A percentile compares a stretch with the other conserved stretches of the same genome.
These are phyloP conservation scores for Eucalyptus dawsonii DNA, from an alignment of 345 rosid species.

Conservation along the genomic window DNA sequence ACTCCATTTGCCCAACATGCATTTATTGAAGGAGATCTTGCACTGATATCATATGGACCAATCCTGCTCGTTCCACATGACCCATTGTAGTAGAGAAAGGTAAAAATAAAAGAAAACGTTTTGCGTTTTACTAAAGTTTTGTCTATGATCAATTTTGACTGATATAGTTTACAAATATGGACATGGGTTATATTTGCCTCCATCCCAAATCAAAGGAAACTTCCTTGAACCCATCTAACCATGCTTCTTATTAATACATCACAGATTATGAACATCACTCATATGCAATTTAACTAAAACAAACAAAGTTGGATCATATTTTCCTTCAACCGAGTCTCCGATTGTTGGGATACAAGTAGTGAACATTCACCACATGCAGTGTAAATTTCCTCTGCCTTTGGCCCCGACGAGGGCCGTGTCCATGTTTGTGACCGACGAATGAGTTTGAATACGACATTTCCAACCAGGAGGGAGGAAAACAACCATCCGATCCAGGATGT, in stretches of 20 bases:
- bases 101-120: not conserved
- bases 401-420: not conserved
- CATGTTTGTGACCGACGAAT: not conserved
- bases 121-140: not conserved
- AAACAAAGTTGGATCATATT: not conserved
- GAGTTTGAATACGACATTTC: not conserved
- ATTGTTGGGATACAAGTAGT: not conserved
- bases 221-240: not conserved
- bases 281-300: not conserved
- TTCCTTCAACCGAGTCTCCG: not conserved
- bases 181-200: not conserved
- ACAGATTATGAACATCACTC: not conserved
- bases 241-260: fast-evolving
- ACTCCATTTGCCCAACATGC: not conserved
- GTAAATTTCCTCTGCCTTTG: not conserved
- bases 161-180: not conserved
- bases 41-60: not conserved
- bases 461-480: not conserved
- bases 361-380: not conserved
- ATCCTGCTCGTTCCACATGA: not conserved
- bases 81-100: not conserved
- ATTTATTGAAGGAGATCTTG: not conserved
- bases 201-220: not conserved
- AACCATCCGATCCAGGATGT: not conserved
- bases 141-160: not conserved